Base-by-base conservation (phyloP, 176 grass and related monocot species). In the Miscanthus lutarioriparius region DNA sequence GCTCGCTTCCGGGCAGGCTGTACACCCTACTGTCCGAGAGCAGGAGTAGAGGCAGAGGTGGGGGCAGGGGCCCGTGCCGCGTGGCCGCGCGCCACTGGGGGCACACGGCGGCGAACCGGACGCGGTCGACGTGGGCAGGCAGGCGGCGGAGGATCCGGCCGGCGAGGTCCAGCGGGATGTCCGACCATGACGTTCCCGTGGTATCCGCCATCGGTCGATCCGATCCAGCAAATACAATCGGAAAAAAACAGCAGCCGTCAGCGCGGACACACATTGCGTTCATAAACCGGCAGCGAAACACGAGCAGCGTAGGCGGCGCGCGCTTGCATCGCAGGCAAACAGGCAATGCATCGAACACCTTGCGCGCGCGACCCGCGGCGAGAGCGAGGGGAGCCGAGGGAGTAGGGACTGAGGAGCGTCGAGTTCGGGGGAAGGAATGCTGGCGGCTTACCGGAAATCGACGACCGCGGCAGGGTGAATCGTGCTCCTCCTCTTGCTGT, bases 31-130 rank as follows among this genome's bases (percentile, higher is more conserved):
- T 13, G 1, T 76, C 61, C 4, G 32, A 14, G 13, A 82, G 33
- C 8, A 5, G 5, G 25, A 82, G 80, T n/a, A 56, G 23, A 1
- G 67, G 67, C 14, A n/a, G 13, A 22, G 67, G 36, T 0, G 19
- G 9, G 10, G 35, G 36, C 17, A 54, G 6, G 5, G 14, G 14
- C 51, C 3, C 10, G 1, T 23, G 9, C 67, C 36, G 33, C 35
- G 67, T 10, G 8, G 67, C 67, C 17, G 19, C 35, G 15, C 19
- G 19, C 35, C 33, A 81, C 32, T 49, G 27, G 0, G 28, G 28
- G 8, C 82, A 84, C 56, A 84, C 72, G 7, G 59, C 82, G 8
- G 59, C 59, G 15, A 84, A 84, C 8, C 82, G 41, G 16, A 41
- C 4, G 19, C 71, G 71, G 43, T 54, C 82, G 8, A 14, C 59